Percentiles rank a stretch among this genome's conserved stretches.
phyloP scores from a whole-genome alignment of 495 filamentous ascomycete genomes.

The Usnea hakonensis region DNA sequence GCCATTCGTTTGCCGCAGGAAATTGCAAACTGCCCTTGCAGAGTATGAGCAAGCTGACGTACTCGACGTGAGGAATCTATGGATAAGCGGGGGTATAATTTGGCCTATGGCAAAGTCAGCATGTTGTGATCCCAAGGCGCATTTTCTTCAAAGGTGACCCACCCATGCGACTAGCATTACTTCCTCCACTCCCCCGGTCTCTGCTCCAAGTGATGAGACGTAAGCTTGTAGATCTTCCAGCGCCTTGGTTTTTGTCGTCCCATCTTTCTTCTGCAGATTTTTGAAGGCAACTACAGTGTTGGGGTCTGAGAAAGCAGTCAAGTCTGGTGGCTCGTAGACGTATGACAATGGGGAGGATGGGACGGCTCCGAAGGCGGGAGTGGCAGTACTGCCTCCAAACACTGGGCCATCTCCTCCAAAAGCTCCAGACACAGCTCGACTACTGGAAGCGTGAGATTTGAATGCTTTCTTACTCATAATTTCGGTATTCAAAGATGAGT shows the following conservation, averaged over 20 bases:
- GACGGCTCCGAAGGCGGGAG: conserved; percentile 42
- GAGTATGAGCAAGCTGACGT: conserved; percentile 68
- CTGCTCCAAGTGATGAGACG: conserved; percentile 41
- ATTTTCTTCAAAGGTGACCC: conserved; percentile 32
- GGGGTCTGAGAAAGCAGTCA: conserved; percentile 66
- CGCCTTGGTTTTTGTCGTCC: conserved; percentile 85
- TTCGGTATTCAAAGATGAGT: not conserved
- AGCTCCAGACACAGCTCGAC: conserved; percentile 48
- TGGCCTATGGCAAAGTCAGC: conserved; percentile 48
- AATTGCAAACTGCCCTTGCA: conserved; percentile 65
- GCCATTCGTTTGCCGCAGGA: conserved; percentile 73
- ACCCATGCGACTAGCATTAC: conserved; percentile 81
- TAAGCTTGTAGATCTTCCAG: conserved; percentile 73
- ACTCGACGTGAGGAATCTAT: conserved; percentile 84
- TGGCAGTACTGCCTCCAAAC: conserved; percentile 39
- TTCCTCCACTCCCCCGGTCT: conserved; percentile 57
- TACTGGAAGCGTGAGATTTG: conserved; percentile 67
- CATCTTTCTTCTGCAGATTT: conserved; percentile 86
- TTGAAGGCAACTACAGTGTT: conserved; percentile 84
- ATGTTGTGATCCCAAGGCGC: conserved; percentile 27
- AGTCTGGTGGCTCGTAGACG: conserved; percentile 74
- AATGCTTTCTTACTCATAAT: conserved; percentile 57
- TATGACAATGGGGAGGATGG: conserved; percentile 63
- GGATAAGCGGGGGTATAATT: conserved; percentile 76
- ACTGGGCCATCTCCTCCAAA: conserved; percentile 32